Evolutionary conservation across 768 basidiomycete genomes (phyloP).

Genomic region (Boletus fagicola): DNA sequence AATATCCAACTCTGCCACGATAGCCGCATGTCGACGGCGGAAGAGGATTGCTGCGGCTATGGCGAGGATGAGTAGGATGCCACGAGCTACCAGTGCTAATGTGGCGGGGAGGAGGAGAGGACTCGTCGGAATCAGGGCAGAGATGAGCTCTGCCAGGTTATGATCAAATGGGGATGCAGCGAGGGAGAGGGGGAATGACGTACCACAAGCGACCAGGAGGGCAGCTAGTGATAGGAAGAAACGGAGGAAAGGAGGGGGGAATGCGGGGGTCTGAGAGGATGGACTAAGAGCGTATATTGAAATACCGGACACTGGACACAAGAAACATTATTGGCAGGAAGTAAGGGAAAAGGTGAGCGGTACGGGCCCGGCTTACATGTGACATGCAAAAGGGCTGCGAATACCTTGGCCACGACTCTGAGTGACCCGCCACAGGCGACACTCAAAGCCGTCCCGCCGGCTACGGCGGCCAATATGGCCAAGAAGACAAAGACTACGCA

Average conservation of each 20-base stretch:
- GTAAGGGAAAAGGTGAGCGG: neutral
- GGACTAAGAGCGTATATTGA: constrained; percentile 25
- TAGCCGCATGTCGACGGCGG: neutral
- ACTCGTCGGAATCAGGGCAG: constrained; percentile 24
- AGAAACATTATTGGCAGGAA: neutral
- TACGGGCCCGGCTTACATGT: constrained; percentile 16
- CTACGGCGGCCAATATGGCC: constrained; percentile 22
- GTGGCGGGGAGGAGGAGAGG: constrained; percentile 26
- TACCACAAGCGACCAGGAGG: constrained; percentile 30
- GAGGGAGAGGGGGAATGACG: constrained; percentile 1
- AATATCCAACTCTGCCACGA: neutral
- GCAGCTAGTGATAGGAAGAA: constrained; percentile 18
- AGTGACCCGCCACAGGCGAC: constrained; percentile 17
- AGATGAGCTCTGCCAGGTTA: constrained; percentile 21
- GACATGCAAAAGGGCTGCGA: constrained; percentile 20
- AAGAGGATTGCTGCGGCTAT: constrained; percentile 7
- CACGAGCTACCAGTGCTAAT: constrained; percentile 25
- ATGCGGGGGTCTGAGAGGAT: constrained; percentile 1
- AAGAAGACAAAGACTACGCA: constrained; percentile 19
- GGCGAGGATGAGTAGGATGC: constrained; percentile 19
- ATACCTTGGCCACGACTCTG: constrained; percentile 15
- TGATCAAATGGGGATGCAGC: neutral
- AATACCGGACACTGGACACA: constrained; percentile 24
- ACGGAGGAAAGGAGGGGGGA: constrained; percentile 13
- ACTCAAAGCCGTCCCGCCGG: constrained; percentile 22